Evolutionary conservation across 345 rosid species (phyloP).

Genomic region (Lagerstroemia speciosa): DNA sequence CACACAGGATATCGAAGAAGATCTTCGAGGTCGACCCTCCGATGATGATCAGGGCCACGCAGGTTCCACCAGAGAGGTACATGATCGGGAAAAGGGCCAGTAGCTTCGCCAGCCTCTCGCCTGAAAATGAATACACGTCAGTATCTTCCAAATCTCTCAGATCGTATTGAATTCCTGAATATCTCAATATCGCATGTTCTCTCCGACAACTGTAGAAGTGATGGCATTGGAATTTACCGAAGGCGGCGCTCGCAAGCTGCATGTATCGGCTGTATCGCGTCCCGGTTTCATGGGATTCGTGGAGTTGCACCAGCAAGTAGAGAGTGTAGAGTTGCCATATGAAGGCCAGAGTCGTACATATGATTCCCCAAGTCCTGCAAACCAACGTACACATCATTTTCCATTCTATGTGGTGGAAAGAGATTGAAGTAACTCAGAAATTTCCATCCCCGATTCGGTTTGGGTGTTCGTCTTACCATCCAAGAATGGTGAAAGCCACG

Average conservation of each 20-base stretch:
- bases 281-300: constrained; percentile 15
- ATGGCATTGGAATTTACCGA: constrained; percentile 8
- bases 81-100: constrained; percentile 42
- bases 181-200: too few relatives aligned
- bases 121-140: too few relatives aligned
- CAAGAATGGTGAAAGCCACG: constrained; percentile 71
- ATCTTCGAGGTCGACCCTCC: constrained; percentile 34
- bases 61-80: constrained; percentile 68
- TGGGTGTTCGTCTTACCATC: too few relatives aligned
- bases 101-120: constrained; percentile 38
- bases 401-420: background rate
- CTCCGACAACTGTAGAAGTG: background rate
- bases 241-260: constrained; percentile 15
- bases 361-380: constrained; percentile 17
- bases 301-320: constrained; percentile 19
- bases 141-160: too few relatives aligned
- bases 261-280: constrained; percentile 17
- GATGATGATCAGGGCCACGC: constrained; percentile 37
- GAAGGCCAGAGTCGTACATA: constrained; percentile 13
- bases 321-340: constrained; percentile 20
- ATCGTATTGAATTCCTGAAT: too few relatives aligned
- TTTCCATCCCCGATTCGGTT: too few relatives aligned
- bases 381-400: background rate
- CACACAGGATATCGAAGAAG: constrained; percentile 27
- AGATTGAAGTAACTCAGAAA: background rate